Conservation (phyloP, 768 basidiomycete genomes). For the Podaxis sp. region DNA sequence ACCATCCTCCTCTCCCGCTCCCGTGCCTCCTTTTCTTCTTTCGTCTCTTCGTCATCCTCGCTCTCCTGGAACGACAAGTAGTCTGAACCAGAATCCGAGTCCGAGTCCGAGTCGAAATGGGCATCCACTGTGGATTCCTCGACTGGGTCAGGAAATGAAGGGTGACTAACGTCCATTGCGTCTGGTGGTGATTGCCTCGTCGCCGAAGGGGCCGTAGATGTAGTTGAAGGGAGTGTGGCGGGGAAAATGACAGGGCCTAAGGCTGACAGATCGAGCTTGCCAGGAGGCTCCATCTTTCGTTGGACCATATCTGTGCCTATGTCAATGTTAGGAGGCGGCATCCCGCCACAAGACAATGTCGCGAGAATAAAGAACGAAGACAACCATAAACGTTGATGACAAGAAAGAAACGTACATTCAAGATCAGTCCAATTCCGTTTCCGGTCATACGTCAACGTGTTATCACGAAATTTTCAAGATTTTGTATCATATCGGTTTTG, state of each 20-base stretch:
- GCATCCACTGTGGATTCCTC: not conserved
- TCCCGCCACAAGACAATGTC: not conserved
- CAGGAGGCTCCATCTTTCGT: not conserved
- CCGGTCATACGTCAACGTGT: not conserved
- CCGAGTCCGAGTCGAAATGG: slow-evolving; percentile 26
- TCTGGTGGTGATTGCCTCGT: not conserved
- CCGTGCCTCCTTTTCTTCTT: slow-evolving; percentile 55
- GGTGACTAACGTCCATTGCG: not conserved
- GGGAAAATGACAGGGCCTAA: not conserved
- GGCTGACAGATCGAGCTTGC: not conserved
- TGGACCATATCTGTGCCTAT: not conserved
- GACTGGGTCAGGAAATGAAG: not conserved
- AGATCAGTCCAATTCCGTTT: not conserved
- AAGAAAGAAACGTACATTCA: not conserved
- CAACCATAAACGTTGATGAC: not conserved
- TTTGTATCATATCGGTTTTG: slow-evolving; percentile 28
- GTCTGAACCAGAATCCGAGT: slow-evolving; percentile 33
- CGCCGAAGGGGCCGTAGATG: not conserved
- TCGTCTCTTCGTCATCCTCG: slow-evolving; percentile 41
- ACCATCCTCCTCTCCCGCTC: slow-evolving; percentile 79
- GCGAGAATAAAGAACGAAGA: not conserved
- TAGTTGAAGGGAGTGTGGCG: not conserved
- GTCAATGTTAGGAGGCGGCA: not conserved
- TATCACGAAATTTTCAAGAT: slow-evolving; percentile 20
- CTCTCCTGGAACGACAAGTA: slow-evolving; percentile 36